Evolutionary conservation across 345 rosid genomes (phyloP).

Genomic region (Moricandia arvensis): DNA sequence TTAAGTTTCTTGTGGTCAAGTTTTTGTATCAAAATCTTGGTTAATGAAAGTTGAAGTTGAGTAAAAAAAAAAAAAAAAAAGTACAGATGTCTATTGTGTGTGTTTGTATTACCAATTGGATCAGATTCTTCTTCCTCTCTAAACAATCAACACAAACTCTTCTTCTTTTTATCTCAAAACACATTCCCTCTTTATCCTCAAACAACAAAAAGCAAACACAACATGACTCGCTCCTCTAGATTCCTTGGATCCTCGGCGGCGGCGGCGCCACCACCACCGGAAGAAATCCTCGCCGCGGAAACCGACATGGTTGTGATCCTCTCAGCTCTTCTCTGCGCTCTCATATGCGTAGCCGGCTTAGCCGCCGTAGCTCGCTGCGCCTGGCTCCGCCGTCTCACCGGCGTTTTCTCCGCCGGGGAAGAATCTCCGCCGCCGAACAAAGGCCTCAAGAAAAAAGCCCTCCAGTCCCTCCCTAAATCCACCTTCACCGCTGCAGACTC

Average conservation of each 20-base stretch:
- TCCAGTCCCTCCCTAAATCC: slow-evolving; percentile 59
- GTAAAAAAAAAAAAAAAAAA: too few relatives aligned
- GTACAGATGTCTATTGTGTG: slow-evolving; percentile 29
- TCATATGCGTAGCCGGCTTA: slow-evolving; percentile 67
- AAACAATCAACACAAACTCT: background rate
- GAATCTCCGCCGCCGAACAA: slow-evolving; percentile 44
- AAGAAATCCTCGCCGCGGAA: slow-evolving; percentile 44
- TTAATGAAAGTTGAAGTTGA: too few relatives aligned
- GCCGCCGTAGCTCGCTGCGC: slow-evolving; percentile 72
- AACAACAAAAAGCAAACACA: background rate
- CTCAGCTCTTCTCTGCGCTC: slow-evolving; percentile 73
- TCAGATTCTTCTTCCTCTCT: slow-evolving; percentile 29
- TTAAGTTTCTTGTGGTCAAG: too few relatives aligned
- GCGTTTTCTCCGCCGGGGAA: slow-evolving; percentile 11
- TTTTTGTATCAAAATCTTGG: too few relatives aligned
- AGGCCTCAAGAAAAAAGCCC: slow-evolving; percentile 74
- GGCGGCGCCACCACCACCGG: slow-evolving; percentile 42
- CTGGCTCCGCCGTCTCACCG: slow-evolving; percentile 50
- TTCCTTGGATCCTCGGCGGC: slow-evolving; percentile 33
- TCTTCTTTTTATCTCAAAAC: background rate
- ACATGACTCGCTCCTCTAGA: slow-evolving; percentile 46
- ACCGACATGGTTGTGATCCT: slow-evolving; percentile 66
- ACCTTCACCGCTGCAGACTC: slow-evolving; percentile 39
- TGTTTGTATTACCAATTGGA: slow-evolving; percentile 13
- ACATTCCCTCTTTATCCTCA: background rate